Evolutionary conservation across 352 stramenopile genomes (phyloP).

Genomic region (Phytopythium montanum): DNA sequence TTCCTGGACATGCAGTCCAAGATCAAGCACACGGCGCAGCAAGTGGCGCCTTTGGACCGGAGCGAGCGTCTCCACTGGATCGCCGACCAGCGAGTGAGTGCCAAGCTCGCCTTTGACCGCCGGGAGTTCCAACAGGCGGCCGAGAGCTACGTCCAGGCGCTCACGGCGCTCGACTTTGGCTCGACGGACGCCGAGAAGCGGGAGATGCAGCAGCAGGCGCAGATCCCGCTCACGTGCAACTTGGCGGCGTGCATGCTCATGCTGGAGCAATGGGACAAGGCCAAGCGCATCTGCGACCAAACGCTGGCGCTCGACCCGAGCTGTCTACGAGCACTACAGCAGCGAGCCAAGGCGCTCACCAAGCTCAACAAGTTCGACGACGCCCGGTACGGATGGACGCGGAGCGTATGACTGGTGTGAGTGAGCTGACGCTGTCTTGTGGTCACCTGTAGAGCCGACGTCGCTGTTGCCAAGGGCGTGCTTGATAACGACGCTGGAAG

Average conservation of each 20-base stretch:
- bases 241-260: slow-evolving; percentile 72
- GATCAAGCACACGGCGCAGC: slow-evolving; percentile 64
- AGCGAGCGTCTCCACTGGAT: slow-evolving; percentile 45
- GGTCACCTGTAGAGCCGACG: slow-evolving; percentile 26
- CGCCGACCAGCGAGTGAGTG: slow-evolving; percentile 27
- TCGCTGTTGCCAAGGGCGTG: slow-evolving; percentile 9
- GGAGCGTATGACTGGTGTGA: not conserved
- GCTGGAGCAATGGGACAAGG: slow-evolving; percentile 73
- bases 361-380: slow-evolving; percentile 49
- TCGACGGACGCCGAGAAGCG: slow-evolving; percentile 26
- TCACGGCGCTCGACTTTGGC: slow-evolving; percentile 68
- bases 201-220: slow-evolving; percentile 37
- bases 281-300: slow-evolving; percentile 52
- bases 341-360: slow-evolving; percentile 54
- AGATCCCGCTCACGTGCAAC: slow-evolving; percentile 81
- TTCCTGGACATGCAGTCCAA: slow-evolving; percentile 73
- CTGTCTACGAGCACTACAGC: slow-evolving; percentile 52
- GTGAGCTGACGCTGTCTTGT: not conserved
- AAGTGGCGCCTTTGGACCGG: slow-evolving; percentile 34
- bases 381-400: slow-evolving; percentile 34
- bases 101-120: slow-evolving; percentile 53
- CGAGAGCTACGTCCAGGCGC: slow-evolving; percentile 64
- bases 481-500: not conserved
- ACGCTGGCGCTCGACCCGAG: slow-evolving; percentile 40
- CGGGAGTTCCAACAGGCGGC: slow-evolving; percentile 44